Evolutionary conservation across 441 rosid species (phyloP), one percentile per base, ranked within the genome.

Genomic region (Corymbia calophylla): DNA sequence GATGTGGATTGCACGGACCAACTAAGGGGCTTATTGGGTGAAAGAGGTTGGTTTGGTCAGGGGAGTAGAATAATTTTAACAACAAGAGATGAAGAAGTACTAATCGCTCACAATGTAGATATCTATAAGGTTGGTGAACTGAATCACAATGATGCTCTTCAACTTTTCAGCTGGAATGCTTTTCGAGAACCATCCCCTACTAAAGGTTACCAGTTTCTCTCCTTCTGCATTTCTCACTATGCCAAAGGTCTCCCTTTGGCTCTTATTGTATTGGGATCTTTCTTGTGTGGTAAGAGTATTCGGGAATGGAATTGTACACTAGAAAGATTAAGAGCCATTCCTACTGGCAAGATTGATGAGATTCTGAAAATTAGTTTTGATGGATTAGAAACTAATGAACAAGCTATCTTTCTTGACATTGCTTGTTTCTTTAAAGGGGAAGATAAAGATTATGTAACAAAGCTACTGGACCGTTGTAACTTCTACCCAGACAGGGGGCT

Each of bases 371-470:
- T 89, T 44, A 60, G 90, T 62, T 48, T 62, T 11, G 29, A 86
- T 25, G 81, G 4, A 15, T 54, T 89, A 35, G 88, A 68, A 49
- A n/a, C 87, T 85, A 62, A 89, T 60, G 90, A 89, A 29, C 39
- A 16, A 44, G 60, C 21, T 10, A 85, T 85, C 18, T 89, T 89
- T 64, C 88, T 89, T 35, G 90, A 89, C 81, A 89, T 89, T 9
- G 88, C 90, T 14, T 89, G 90, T 55, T 85, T 89, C 13, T 89
- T 35, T 53, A 85, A 89, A 12, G 88, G 87, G 32, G 87, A 89
- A 54, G 84, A 62, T 4, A 51, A 62, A n/a, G 49, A 86, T 51
- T 2, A 89, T 32, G 90, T 60, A 35, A 60, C 15, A 48, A 85
- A 86, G 25, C 51, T 8, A 23, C 39, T 85, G 47, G n/a, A 89